Evolutionary conservation across 768 basidiomycete genomes (phyloP).

Genomic region (Amanita phalloides): DNA sequence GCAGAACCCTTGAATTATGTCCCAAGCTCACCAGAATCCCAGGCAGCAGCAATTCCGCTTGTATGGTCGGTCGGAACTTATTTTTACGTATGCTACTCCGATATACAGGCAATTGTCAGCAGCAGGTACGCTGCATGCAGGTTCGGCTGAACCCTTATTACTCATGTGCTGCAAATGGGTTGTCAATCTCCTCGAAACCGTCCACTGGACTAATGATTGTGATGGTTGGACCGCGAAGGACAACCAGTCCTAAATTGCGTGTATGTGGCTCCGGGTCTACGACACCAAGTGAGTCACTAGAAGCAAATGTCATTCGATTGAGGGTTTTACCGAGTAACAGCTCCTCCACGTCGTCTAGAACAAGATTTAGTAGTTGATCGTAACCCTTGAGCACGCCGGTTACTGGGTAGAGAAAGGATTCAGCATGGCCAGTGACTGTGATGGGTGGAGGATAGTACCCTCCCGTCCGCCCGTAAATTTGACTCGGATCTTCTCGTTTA

Average conservation of each 20-base stretch:
- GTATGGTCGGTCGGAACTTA: neutral
- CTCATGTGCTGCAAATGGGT: conserved; percentile 75
- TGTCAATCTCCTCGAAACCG: conserved; percentile 89
- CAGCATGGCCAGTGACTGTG: neutral
- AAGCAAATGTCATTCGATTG: neutral
- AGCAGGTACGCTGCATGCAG: neutral
- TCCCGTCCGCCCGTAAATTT: conserved; percentile 98
- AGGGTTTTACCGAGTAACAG: conserved; percentile 49
- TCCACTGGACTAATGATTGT: conserved; percentile 92
- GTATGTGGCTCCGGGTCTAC: conserved; percentile 54
- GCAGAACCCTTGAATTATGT: too few species aligned
- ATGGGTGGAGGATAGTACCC: conserved; percentile 34
- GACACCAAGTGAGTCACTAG: conserved; percentile 2
- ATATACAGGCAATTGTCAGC: neutral
- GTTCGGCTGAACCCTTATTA: conserved; percentile 15
- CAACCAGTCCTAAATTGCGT: conserved; percentile 72
- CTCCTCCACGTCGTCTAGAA: conserved; percentile 93
- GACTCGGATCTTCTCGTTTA: conserved; percentile 84
- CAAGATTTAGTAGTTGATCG: conserved; percentile 93
- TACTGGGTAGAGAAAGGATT: conserved; percentile 36
- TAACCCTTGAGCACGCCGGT: conserved; percentile 90
- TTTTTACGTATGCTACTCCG: neutral
- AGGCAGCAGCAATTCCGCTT: too few species aligned
- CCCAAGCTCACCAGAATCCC: too few species aligned
- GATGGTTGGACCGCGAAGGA: conserved; percentile 90